phyloP scores from a whole-genome alignment of 495 filamentous ascomycete species.

The Xylaria grammica region DNA sequence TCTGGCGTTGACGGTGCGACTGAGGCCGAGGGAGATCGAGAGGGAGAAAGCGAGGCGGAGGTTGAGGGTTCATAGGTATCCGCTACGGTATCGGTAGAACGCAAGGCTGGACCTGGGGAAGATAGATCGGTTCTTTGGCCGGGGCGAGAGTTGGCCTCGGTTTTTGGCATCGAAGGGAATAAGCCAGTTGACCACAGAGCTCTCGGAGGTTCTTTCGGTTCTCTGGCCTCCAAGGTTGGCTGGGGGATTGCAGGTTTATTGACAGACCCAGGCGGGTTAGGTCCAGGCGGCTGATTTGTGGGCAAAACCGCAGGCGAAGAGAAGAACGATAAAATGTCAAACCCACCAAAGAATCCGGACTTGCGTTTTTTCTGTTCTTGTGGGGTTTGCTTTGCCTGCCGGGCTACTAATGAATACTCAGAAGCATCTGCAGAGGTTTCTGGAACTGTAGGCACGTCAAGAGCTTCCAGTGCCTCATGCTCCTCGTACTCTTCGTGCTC shows the following conservation, averaged over 20 bases:
- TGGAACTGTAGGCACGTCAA: neutral
- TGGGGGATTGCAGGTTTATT: slow-evolving; percentile 20
- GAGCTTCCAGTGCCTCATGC: neutral
- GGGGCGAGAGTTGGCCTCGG: slow-evolving; percentile 30
- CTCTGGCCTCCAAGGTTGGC: slow-evolving; percentile 18
- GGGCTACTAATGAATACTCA: slow-evolving; percentile 42
- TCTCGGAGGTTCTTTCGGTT: slow-evolving; percentile 23
- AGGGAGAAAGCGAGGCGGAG: slow-evolving; percentile 14
- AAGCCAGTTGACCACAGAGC: slow-evolving; percentile 36
- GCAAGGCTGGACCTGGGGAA: slow-evolving; percentile 30
- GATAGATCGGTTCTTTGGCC: slow-evolving; percentile 30
- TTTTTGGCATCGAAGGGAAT: slow-evolving; percentile 40
- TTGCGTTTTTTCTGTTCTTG: slow-evolving; percentile 33
- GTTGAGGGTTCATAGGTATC: slow-evolving; percentile 29
- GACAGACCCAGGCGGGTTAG: slow-evolving; percentile 16
- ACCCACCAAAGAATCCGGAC: slow-evolving; percentile 31
- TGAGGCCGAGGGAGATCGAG: slow-evolving; percentile 19
- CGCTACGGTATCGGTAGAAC: slow-evolving; percentile 23
- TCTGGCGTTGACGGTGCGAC: slow-evolving; percentile 38
- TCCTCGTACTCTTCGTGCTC: neutral
- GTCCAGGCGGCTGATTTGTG: slow-evolving; percentile 20
- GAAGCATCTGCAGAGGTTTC: slow-evolving; percentile 24
- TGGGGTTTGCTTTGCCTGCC: slow-evolving; percentile 24
- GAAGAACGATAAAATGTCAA: slow-evolving; percentile 52
- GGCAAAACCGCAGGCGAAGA: slow-evolving; percentile 53